Percentiles rank a stretch among this genome's conserved stretches.
Conservation (phyloP, 2,329 filamentous ascomycete genomes). For the Myrmaecium sp. region DNA sequence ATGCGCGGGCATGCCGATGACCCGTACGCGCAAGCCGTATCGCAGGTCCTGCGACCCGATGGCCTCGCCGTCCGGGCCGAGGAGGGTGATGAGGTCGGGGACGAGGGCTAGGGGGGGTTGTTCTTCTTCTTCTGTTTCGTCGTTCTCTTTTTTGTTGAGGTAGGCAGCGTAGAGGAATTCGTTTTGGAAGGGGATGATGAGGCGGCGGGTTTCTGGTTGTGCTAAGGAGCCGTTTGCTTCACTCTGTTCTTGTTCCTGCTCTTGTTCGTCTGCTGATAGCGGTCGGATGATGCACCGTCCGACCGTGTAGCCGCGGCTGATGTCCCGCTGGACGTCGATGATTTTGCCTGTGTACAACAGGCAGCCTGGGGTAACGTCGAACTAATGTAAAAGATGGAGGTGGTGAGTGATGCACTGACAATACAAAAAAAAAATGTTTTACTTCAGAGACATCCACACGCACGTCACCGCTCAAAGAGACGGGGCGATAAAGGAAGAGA, state of each 20-base stretch:
- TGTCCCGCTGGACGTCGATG: constrained; percentile 24
- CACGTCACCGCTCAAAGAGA: too few species aligned
- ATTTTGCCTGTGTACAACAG: constrained; percentile 30
- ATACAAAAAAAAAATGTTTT: too few species aligned
- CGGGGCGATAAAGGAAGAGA: too few species aligned
- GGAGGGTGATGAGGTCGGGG: constrained; percentile 29
- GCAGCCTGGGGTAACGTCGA: too few species aligned
- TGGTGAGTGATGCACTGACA: too few species aligned
- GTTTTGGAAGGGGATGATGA: constrained; percentile 13
- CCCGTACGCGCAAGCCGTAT: constrained; percentile 34
- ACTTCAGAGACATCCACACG: too few species aligned
- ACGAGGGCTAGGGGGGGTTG: constrained; percentile 17
- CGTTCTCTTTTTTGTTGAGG: constrained; percentile 11
- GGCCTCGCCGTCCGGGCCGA: constrained; percentile 32
- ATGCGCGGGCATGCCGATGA: constrained; percentile 37
- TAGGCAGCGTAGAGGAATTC: constrained; percentile 13
- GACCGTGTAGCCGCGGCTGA: constrained; percentile 25
- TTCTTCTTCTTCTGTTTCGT: constrained; percentile 17
- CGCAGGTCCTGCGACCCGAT: constrained; percentile 38
- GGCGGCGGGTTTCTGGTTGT: constrained; percentile 1
- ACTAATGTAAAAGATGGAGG: too few species aligned
- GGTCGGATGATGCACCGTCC: constrained; percentile 21
- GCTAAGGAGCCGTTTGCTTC: too few species aligned
- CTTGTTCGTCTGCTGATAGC: constrained; percentile 7
- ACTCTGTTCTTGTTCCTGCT: constrained; percentile 3